A percentile compares a stretch with the other conserved stretches of the same genome.
These are phyloP conservation scores for Suillus discolor DNA, from an alignment of 768 basidiomycete species.

Conservation along the genomic window DNA sequence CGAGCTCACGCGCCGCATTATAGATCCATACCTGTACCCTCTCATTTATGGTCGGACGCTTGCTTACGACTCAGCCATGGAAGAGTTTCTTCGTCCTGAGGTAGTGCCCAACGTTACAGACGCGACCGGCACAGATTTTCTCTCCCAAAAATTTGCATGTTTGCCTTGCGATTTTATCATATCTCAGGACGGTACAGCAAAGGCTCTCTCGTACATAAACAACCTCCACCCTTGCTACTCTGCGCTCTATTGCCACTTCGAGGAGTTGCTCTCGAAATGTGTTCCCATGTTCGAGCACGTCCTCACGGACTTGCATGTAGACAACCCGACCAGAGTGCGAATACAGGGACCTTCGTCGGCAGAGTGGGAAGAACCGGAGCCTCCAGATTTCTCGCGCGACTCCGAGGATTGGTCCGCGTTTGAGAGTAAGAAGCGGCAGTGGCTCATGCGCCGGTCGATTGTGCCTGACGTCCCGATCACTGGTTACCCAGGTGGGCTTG, in stretches of 20 bases:
- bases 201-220: slow-evolving; percentile 55
- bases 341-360: slow-evolving; percentile 44
- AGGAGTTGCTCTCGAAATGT: slow-evolving; percentile 35
- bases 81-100: slow-evolving; percentile 24
- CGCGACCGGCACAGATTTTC: slow-evolving; percentile 38
- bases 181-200: slow-evolving; percentile 29
- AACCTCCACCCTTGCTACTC: slow-evolving; percentile 44
- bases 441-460: slow-evolving; percentile 46
- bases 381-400: slow-evolving; percentile 50
- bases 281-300: slow-evolving; percentile 55
- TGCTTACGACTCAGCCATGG: slow-evolving; percentile 29
- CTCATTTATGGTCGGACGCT: slow-evolving; percentile 45
- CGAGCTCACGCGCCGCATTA: slow-evolving; percentile 28
- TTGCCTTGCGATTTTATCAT: slow-evolving; percentile 46
- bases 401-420: slow-evolving; percentile 50
- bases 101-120: slow-evolving; percentile 25
- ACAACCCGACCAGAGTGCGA: slow-evolving; percentile 46
- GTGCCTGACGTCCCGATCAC: slow-evolving; percentile 44
- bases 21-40: slow-evolving; percentile 44
- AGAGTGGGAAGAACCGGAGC: slow-evolving; percentile 51
- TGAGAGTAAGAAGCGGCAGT: slow-evolving; percentile 44
- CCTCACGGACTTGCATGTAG: slow-evolving; percentile 53
- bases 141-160: slow-evolving; percentile 42
- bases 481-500: slow-evolving; percentile 51
- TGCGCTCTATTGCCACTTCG: slow-evolving; percentile 35